Conservation (phyloP, 116 monocot genomes). For the Dioscorea cayenensis region DNA sequence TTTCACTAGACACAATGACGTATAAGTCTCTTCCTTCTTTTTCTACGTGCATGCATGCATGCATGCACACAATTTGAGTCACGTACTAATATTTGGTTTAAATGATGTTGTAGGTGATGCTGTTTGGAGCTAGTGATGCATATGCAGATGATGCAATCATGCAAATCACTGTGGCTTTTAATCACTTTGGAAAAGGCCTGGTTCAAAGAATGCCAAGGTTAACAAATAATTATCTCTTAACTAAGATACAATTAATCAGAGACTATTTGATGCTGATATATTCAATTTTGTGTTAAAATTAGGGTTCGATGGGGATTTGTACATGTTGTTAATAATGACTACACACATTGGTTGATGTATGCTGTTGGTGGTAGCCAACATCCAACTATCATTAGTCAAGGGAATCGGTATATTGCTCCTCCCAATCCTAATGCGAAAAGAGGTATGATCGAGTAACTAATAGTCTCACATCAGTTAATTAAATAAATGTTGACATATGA, state of each 20-base stretch:
- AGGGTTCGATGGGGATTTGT: slow-evolving; percentile 78
- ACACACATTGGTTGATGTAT: slow-evolving; percentile 94
- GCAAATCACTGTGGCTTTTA: slow-evolving; percentile 86
- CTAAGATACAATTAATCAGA: background rate
- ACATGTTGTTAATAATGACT: slow-evolving; percentile 94
- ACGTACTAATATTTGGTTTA: background rate
- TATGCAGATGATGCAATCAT: slow-evolving; percentile 35
- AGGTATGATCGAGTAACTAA: slow-evolving; percentile 13
- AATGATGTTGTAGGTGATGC: slow-evolving; percentile 46
- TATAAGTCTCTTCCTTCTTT: background rate
- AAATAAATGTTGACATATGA: too few species aligned
- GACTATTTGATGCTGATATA: too few species aligned
- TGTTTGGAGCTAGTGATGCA: slow-evolving; percentile 54
- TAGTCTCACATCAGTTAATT: too few species aligned
- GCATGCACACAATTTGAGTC: background rate
- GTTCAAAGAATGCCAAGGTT: slow-evolving; percentile 87
- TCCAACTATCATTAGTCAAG: slow-evolving; percentile 61
- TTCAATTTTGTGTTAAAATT: background rate
- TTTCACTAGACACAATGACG: slow-evolving; percentile 73
- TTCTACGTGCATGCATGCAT: too few species aligned
- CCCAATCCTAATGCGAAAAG: slow-evolving; percentile 26
- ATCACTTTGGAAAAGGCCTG: slow-evolving; percentile 73
- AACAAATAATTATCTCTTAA: background rate
- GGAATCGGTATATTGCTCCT: slow-evolving; percentile 52
- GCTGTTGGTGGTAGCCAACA: slow-evolving; percentile 57